Percentiles rank a stretch among this genome's conserved stretches.
Conservation (phyloP, 2,329 filamentous ascomycete genomes). For the Fusarium proliferatum region DNA sequence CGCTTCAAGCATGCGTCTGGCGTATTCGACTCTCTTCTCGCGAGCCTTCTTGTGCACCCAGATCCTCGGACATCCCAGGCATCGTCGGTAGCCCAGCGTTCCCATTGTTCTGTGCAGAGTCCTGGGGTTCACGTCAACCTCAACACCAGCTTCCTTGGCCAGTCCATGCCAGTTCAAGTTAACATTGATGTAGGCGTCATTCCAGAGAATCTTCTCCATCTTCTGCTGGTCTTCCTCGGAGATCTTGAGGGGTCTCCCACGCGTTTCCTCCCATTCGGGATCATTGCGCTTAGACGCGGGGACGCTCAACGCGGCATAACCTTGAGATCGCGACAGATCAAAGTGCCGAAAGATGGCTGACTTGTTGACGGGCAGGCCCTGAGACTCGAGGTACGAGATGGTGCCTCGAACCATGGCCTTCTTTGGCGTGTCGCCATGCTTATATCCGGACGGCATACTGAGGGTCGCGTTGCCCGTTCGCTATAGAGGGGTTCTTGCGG, state of each 20-base stretch:
- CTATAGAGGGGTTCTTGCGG: slow-evolving; percentile 15
- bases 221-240: slow-evolving; percentile 49
- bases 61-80: slow-evolving; percentile 46
- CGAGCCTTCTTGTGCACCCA: slow-evolving; percentile 48
- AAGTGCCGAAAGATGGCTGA: slow-evolving; percentile 55
- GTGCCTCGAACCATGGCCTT: slow-evolving; percentile 54
- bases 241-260: slow-evolving; percentile 51
- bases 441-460: slow-evolving; percentile 49
- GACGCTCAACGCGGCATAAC: slow-evolving; percentile 51
- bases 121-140: slow-evolving; percentile 49
- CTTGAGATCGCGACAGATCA: slow-evolving; percentile 52
- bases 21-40: slow-evolving; percentile 51
- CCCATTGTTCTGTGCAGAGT: slow-evolving; percentile 54
- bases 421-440: slow-evolving; percentile 52
- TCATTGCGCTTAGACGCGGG: slow-evolving; percentile 50
- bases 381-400: slow-evolving; percentile 54
- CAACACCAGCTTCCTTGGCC: slow-evolving; percentile 49
- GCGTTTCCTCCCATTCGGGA: slow-evolving; percentile 54
- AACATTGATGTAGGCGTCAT: slow-evolving; percentile 47
- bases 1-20: slow-evolving; percentile 48
- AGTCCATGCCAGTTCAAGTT: slow-evolving; percentile 51
- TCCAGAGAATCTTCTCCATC: slow-evolving; percentile 54
- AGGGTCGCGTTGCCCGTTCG: slow-evolving; percentile 9
- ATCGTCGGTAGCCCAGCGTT: slow-evolving; percentile 51
- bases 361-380: slow-evolving; percentile 54